Evolutionary conservation across 805 yeast genomes (phyloP).

Genomic region (Torulaspora gathmanii): DNA sequence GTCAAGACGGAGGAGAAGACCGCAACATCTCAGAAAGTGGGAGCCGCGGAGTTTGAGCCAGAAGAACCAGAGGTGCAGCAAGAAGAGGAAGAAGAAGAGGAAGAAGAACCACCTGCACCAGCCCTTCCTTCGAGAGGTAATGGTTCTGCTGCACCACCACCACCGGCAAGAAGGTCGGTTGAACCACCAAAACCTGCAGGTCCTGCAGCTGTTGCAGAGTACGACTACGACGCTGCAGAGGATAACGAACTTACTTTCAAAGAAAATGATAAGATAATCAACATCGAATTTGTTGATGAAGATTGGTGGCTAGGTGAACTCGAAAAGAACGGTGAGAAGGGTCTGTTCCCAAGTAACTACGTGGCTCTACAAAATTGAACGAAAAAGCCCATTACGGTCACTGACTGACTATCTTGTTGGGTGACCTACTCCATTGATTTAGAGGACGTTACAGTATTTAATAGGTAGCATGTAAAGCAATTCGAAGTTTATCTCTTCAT

Average conservation of each 20-base stretch:
- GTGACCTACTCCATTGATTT: neutral
- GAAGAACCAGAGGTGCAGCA: slow-evolving; percentile 13
- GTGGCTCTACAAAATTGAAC: slow-evolving; percentile 43
- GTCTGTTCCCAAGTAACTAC: slow-evolving; percentile 88
- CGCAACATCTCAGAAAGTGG: slow-evolving; percentile 11
- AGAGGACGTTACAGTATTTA: neutral
- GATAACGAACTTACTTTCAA: slow-evolving; percentile 83
- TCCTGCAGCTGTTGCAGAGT: slow-evolving; percentile 68
- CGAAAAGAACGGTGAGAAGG: slow-evolving; percentile 59
- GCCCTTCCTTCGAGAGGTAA: slow-evolving; percentile 25
- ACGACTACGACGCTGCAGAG: slow-evolving; percentile 88
- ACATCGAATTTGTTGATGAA: slow-evolving; percentile 84
- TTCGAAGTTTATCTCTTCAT: neutral
- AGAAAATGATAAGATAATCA: slow-evolving; percentile 76
- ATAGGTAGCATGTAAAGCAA: neutral
- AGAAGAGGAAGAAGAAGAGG: slow-evolving; percentile 23
- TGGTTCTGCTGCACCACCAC: slow-evolving; percentile 28
- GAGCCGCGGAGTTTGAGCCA: slow-evolving; percentile 12
- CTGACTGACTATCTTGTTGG: too few relatives aligned
- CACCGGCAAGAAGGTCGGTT: slow-evolving; percentile 28
- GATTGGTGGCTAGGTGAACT: slow-evolving; percentile 96
- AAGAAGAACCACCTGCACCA: slow-evolving; percentile 26
- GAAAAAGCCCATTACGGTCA: too few relatives aligned
- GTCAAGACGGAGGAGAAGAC: slow-evolving; percentile 15
- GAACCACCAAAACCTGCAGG: slow-evolving; percentile 16